These are phyloP conservation scores for Bolboschoenoplectus hybrid DNA, from an alignment of 202 grass and related monocot genomes.

Conservation along the genomic window DNA sequence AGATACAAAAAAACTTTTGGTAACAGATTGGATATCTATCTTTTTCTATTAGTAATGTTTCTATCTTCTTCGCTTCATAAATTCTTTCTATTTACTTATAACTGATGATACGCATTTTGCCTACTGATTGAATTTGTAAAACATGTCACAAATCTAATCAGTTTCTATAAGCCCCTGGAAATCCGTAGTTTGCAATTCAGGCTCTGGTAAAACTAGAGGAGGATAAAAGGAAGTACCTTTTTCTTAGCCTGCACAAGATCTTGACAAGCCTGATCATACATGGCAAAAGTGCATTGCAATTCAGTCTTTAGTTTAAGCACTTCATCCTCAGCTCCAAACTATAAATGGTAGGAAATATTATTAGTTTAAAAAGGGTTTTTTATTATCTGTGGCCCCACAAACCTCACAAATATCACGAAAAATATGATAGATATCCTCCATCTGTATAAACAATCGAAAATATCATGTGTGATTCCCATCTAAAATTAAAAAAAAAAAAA, in stretches of 20 bases:
- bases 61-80: not conserved
- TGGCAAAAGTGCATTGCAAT: constrained; percentile 52
- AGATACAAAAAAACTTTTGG: not conserved
- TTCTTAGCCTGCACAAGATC: constrained; percentile 62
- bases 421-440: not conserved
- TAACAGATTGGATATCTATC: not conserved
- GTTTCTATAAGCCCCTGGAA: not conserved
- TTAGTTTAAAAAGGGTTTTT: constrained; percentile 5
- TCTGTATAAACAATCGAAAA: not conserved
- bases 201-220: not conserved
- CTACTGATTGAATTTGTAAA: not conserved
- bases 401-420: constrained; percentile 6
- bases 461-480: not conserved
- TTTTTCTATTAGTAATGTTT: no score
- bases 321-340: constrained; percentile 62
- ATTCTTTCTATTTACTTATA: not conserved
- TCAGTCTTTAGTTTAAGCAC: constrained; percentile 63
- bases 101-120: not conserved
- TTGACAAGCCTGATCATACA: constrained; percentile 64
- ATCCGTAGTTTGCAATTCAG: not conserved
- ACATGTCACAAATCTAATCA: not conserved
- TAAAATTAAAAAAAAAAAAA: not conserved
- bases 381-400: not conserved
- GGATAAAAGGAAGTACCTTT: constrained; percentile 35
- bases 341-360: constrained; percentile 31